Conservation (phyloP, 2,329 filamentous ascomycete species). For the Diaporthe citri region DNA sequence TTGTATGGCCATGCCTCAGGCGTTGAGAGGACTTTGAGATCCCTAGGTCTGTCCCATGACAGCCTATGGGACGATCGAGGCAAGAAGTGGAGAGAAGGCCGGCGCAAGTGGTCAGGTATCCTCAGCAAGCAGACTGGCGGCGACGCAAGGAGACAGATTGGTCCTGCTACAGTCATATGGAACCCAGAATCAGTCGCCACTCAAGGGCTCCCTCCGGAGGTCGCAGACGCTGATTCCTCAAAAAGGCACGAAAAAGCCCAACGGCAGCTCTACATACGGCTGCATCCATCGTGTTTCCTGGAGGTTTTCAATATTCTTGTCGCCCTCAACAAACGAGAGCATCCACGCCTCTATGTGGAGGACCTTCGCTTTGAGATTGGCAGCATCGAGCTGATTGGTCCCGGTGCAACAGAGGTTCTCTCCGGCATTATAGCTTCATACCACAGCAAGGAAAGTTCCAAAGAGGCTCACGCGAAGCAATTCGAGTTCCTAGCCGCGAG, state of each 20-base stretch:
- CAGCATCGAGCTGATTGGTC: conserved; percentile 70
- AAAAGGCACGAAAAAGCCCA: conserved; percentile 40
- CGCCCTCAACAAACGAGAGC: conserved; percentile 69
- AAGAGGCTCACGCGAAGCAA: conserved; percentile 58
- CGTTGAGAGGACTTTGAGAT: conserved; percentile 71
- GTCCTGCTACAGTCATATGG: conserved; percentile 83
- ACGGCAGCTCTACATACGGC: conserved; percentile 73
- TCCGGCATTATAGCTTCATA: conserved; percentile 74
- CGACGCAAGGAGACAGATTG: conserved; percentile 69
- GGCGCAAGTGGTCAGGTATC: conserved; percentile 61
- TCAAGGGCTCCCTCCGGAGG: conserved; percentile 37
- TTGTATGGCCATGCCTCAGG: conserved; percentile 75
- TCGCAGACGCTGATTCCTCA: conserved; percentile 34
- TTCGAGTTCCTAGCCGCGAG: conserved; percentile 69
- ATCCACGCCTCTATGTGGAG: conserved; percentile 72
- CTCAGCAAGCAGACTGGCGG: conserved; percentile 66
- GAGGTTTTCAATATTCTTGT: conserved; percentile 76
- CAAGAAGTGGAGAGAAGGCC: conserved; percentile 75
- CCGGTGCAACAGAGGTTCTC: conserved; percentile 83
- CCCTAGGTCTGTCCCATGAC: conserved; percentile 72
- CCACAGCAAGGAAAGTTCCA: conserved; percentile 47
- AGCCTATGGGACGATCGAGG: conserved; percentile 74
- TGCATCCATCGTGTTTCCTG: conserved; percentile 86
- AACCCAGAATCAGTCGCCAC: conserved; percentile 58
- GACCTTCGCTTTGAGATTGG: conserved; percentile 78